Base-by-base conservation (phyloP, 257 asterid species). In the Salvia rosmarinus region DNA sequence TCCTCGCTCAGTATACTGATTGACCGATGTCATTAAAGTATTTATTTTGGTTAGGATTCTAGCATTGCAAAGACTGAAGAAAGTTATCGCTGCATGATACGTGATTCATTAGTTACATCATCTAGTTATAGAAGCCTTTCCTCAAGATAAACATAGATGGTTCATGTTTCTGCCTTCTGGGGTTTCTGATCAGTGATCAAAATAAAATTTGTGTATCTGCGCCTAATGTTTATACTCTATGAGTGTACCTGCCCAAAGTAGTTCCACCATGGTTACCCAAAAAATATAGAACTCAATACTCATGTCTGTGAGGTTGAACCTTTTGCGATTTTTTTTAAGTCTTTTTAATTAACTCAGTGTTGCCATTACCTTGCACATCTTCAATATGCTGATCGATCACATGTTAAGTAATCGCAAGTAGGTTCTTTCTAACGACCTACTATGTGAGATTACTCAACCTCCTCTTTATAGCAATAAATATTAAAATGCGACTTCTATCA, bases 1-100 rank as follows among this genome's bases (percentile, higher is more conserved):
- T 35, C 62, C 54, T 62, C 61, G 70, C 67, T 35, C 47, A 47
- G 32, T 76, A 23, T 60, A n/a, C 8, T 74, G 60, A 32, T 57
- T 57, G 60, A 23, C 47, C 11, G 25, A 60, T 64, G 59, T 71
- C 64, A 12, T 66, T 40, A 28, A 44, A 72, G 19, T 56, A 60
- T 16, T 34, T 56, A 21, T 51, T 63, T 64, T 58, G 9, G 20
- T 64, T 55, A 8, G 35, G 65, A 46, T 61, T 60, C 42, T 61
- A 30, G 30, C 65, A 16, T 12, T 64, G 81, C 70, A 56, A 19
- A 39, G 56, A 23, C 76, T 14, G 34, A 20, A 62, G 49, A 51
- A 68, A 59, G 35, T 9, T 50, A 17, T 35, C 68, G 20, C 60
- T 69, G 39, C 42, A 56, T 30, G 13, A 42, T 25, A n/a, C 6